Conservation (phyloP, 768 basidiomycete species). For the Leccinum rimulosum region DNA sequence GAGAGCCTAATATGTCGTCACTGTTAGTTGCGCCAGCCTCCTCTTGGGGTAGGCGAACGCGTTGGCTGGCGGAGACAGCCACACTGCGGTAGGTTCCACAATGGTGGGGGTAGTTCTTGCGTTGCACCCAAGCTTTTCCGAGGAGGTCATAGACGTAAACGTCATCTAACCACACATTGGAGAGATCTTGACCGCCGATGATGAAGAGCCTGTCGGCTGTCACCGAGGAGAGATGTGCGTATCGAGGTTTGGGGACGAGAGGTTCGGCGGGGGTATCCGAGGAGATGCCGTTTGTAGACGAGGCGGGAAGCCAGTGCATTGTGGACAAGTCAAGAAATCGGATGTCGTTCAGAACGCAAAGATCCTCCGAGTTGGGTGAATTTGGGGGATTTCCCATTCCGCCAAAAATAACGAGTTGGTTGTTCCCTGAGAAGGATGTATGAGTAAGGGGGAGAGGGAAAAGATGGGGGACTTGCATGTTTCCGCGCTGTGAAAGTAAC, state of each 20-base stretch:
- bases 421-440: constrained; percentile 55
- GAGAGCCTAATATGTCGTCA: constrained; percentile 46
- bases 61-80: constrained; percentile 69
- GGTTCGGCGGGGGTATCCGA: constrained; percentile 41
- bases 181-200: constrained; percentile 93
- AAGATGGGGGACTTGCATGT: constrained; percentile 48
- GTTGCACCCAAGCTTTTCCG: constrained; percentile 72
- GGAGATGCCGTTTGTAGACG: constrained; percentile 28
- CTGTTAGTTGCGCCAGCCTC: constrained; percentile 46
- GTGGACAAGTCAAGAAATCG: constrained; percentile 80
- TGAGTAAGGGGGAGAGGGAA: constrained; percentile 3
- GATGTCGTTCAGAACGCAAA: constrained; percentile 91
- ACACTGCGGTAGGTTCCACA: constrained; percentile 96
- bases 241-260: constrained; percentile 77
- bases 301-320: constrained; percentile 65
- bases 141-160: constrained; percentile 85
- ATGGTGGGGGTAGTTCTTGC: constrained; percentile 83
- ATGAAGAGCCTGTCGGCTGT: constrained; percentile 83
- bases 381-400: constrained; percentile 87
- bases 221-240: constrained; percentile 91
- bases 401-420: constrained; percentile 89
- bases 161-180: constrained; percentile 92
- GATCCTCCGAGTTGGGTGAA: constrained; percentile 68
- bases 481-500: constrained; percentile 96
- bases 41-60: constrained; percentile 67